These are phyloP conservation scores for Cubamyces lactineus DNA, from an alignment of 768 basidiomycete species.

Conservation along the genomic window DNA sequence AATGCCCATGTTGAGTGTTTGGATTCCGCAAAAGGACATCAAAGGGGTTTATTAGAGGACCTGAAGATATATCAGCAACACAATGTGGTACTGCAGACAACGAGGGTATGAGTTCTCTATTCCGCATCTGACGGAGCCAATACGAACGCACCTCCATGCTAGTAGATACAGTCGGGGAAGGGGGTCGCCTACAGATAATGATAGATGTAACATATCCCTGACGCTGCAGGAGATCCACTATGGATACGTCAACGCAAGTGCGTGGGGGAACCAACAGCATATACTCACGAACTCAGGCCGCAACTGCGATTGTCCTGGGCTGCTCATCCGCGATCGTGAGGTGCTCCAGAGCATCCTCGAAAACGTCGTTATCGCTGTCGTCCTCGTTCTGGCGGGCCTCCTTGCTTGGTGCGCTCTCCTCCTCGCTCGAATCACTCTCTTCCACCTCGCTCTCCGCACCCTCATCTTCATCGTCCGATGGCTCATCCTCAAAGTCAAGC, in stretches of 20 bases:
- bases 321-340: slow-evolving; percentile 49
- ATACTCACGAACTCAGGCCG: slow-evolving; percentile 24
- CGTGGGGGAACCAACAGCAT: too few relatives aligned
- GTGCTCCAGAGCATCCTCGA: slow-evolving; percentile 71
- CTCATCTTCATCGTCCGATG: slow-evolving; percentile 45
- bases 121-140: neutral
- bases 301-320: slow-evolving; percentile 30
- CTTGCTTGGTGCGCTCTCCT: too few relatives aligned
- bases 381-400: slow-evolving; percentile 37
- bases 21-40: too few relatives aligned
- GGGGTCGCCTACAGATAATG: too few relatives aligned
- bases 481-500: slow-evolving; percentile 86
- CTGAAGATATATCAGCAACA: too few relatives aligned
- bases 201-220: too few relatives aligned
- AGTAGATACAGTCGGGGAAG: slow-evolving; percentile 19
- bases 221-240: neutral
- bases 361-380: slow-evolving; percentile 45
- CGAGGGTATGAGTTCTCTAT: too few relatives aligned
- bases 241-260: neutral
- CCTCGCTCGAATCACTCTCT: slow-evolving; percentile 30
- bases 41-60: too few relatives aligned
- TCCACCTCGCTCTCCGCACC: slow-evolving; percentile 31
- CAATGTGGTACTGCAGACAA: too few relatives aligned
- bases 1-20: too few relatives aligned
- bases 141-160: slow-evolving; percentile 11